Evolutionary conservation across 1,284 basidiomycete species (phyloP).

Genomic region (Ustilago cynodontis): DNA sequence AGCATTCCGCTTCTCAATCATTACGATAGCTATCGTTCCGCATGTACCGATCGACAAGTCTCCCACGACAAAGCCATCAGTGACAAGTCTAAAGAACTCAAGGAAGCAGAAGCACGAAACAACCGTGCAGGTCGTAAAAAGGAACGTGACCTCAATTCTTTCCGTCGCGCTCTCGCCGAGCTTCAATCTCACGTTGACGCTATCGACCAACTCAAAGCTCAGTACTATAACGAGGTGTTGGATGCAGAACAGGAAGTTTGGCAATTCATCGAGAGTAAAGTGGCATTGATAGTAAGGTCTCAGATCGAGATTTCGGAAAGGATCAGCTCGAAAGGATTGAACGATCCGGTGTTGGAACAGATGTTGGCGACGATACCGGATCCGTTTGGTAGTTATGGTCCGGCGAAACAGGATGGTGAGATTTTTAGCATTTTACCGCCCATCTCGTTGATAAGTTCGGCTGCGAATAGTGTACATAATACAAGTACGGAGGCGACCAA

Average conservation of each 20-base stretch:
- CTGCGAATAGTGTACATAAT: constrained; percentile 46
- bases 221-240: constrained; percentile 86
- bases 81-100: constrained; percentile 86
- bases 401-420: constrained; percentile 85
- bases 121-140: constrained; percentile 79
- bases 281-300: constrained; percentile 58
- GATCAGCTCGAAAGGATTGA: constrained; percentile 86
- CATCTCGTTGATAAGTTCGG: constrained; percentile 49
- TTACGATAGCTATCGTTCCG: constrained; percentile 81
- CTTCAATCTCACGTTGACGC: constrained; percentile 90
- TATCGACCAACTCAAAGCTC: constrained; percentile 81
- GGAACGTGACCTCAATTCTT: constrained; percentile 74
- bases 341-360: constrained; percentile 87
- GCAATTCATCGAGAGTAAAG: constrained; percentile 80
- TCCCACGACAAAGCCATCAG: constrained; percentile 70
- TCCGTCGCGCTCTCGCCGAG: constrained; percentile 71
- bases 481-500: constrained; percentile 37
- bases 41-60: constrained; percentile 74
- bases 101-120: constrained; percentile 88
- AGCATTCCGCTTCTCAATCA: constrained; percentile 88
- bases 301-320: constrained; percentile 74
- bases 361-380: constrained; percentile 90
- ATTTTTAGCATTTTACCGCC: constrained; percentile 82
- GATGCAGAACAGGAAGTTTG: constrained; percentile 94
- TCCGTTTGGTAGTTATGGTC: constrained; percentile 91